Base-by-base conservation (phyloP, 179 eudicot genomes). In the Corrigiola litoralis region DNA sequence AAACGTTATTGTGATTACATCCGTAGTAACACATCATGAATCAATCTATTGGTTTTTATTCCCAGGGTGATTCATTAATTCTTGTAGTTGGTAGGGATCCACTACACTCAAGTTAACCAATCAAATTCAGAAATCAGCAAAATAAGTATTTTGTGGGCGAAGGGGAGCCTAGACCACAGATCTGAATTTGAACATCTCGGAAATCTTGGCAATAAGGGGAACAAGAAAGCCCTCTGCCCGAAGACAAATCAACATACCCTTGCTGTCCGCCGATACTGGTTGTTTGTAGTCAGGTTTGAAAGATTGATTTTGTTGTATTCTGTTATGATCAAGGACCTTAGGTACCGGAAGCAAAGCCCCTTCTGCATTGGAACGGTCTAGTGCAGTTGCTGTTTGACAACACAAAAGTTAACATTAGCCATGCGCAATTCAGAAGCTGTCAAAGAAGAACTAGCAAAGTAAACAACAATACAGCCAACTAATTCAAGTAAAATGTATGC, bases 331-430 rank as follows among this genome's bases (percentile, higher is more conserved):
- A 70, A 80, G 67, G 45, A 88, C 70, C 72, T 57, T 88, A 6
- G 95, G 87, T 42, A 84, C 73, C 29, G 96, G 97, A 78, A 80
- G 85, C 58, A 85, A 61, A 18, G 97, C 99, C 72, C 79, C 96
- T 77, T 87, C 96, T 2, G 96, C 90, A 68, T 87, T 88, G 65
- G 97, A 82, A 65, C 99, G 87, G 75, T 91, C 96, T 66, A 91
- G 79, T 13, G 96, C 95, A 31, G 90, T 95, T 71, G 87, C 96
- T 95, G 97, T 69, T 73, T 42, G 60, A 44, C 63, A 69, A 45
- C 6, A 68, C 61, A 66, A 31, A 67, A 13, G 45, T 51, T 52
- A 49, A 69, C 37, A 60, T 72, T 44, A 67, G 20, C 41, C 10
- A 47, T 18, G 60, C 48, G 4, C 58, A 54, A 38, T 14, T 32